These are phyloP conservation scores for Mrakia blollopis DNA, from an alignment of 768 basidiomycete genomes.

Conservation along the genomic window DNA sequence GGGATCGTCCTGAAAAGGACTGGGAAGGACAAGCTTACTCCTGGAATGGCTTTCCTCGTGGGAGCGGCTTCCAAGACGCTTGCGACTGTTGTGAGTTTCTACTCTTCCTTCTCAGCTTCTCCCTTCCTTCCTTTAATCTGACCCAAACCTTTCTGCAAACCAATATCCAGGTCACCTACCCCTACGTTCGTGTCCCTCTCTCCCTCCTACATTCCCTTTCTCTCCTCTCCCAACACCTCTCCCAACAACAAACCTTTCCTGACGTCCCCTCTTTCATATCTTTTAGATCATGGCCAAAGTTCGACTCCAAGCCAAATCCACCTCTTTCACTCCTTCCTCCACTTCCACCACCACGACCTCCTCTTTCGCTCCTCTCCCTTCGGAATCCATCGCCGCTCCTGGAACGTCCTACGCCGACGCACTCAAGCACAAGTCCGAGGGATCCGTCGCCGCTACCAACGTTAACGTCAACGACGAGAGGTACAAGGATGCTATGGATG, in stretches of 20 bases:
- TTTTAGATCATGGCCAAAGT: conserved; percentile 58
- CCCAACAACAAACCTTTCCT: conserved; percentile 45
- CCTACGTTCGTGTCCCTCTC: conserved; percentile 50
- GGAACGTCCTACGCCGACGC: conserved; percentile 17
- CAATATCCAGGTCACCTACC: conserved; percentile 71
- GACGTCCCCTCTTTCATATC: conserved; percentile 49
- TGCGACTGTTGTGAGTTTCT: conserved; percentile 70
- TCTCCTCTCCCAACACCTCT: neutral
- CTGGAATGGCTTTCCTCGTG: conserved; percentile 72
- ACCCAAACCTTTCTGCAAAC: neutral
- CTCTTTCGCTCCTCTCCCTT: conserved; percentile 19
- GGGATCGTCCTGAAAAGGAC: conserved; percentile 57
- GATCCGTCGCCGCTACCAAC: neutral
- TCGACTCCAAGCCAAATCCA: conserved; percentile 78
- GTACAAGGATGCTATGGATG: conserved; percentile 55
- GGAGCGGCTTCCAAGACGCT: conserved; percentile 91
- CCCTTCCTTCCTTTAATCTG: neutral
- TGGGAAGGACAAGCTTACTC: conserved; percentile 61
- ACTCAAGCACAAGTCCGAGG: neutral
- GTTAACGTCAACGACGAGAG: neutral
- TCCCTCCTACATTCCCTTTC: neutral
- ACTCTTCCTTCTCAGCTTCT: conserved; percentile 12
- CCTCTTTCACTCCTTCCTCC: conserved; percentile 34
- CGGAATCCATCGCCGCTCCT: neutral
- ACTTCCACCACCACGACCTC: neutral